A percentile compares a stretch with the other conserved stretches of the same genome.
Evolutionary conservation across 805 yeast species (phyloP).

Genomic region (Scheffersomyces lignosus): DNA sequence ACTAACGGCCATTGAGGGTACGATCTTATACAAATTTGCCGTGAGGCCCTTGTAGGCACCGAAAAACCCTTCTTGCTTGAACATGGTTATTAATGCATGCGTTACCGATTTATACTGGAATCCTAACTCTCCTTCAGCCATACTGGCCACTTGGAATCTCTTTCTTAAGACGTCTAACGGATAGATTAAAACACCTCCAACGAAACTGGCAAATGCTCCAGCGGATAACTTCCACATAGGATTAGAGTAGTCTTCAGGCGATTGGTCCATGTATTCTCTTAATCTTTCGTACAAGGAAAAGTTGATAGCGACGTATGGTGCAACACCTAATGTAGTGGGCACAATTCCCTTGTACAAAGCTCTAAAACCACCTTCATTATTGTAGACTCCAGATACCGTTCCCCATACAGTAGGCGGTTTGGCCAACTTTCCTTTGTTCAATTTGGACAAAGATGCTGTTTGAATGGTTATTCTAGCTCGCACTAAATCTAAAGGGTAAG

Average conservation of each 20-base stretch:
- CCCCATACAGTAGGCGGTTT: slow-evolving; percentile 72
- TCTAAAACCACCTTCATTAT: slow-evolving; percentile 74
- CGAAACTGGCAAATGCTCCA: slow-evolving; percentile 86
- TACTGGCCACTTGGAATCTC: slow-evolving; percentile 85
- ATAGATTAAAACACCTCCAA: slow-evolving; percentile 87
- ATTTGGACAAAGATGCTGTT: slow-evolving; percentile 65
- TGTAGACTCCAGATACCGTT: slow-evolving; percentile 59
- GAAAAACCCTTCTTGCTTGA: slow-evolving; percentile 66
- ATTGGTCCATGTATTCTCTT: slow-evolving; percentile 52
- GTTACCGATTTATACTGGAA: slow-evolving; percentile 75
- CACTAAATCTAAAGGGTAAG: slow-evolving; percentile 90
- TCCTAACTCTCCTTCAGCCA: slow-evolving; percentile 77
- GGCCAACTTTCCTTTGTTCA: slow-evolving; percentile 44
- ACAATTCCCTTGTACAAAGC: slow-evolving; percentile 83
- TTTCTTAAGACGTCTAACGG: slow-evolving; percentile 90
- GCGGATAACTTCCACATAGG: slow-evolving; percentile 62
- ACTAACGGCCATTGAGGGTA: slow-evolving; percentile 94
- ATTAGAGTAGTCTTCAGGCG: slow-evolving; percentile 35
- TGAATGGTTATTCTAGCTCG: slow-evolving; percentile 88
- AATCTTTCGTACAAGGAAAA: slow-evolving; percentile 86
- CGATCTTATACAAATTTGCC: slow-evolving; percentile 84
- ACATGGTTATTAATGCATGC: slow-evolving; percentile 73
- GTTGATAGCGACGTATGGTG: slow-evolving; percentile 92
- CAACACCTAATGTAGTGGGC: slow-evolving; percentile 94
- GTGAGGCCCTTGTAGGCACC: slow-evolving; percentile 75